Evolutionary conservation across 2,329 filamentous ascomycete genomes (phyloP), one percentile per base, ranked within the genome.

Genomic region (Neobulgaria alba): DNA sequence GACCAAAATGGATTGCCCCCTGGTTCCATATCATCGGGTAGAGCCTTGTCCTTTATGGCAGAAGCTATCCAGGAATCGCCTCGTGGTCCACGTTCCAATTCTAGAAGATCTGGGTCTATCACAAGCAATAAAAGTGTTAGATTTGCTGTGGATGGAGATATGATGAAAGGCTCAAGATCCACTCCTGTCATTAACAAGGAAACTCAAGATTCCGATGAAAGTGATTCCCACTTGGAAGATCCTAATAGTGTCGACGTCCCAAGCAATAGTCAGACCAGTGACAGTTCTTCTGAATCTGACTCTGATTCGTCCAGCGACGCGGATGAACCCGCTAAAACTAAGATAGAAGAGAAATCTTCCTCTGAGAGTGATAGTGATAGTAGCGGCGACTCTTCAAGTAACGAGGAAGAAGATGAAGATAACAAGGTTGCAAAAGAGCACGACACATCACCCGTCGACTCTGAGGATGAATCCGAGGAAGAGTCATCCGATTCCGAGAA

Each of bases 1-100:
- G 54, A 57, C 36, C 49, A 57, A 17, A 49, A 58, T 43, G 56
- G 59, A 7, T 40, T 60, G 3, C 56, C 57, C 16, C 33, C 49
- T 30, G 58, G 57, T 18, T 58, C 57, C 3, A 60, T 59, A 10
- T 34, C 29, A 8, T 52, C 51, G 17, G 55, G 57, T 15, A 57
- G 47, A 44, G 57, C 50, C 14, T 40, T 58, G 18, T 51, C 49
- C 10, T 46, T 49, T 16, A 58, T 57, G 51, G 52, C 52, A 21
- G 46, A 54, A 42, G 48, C 38, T 41, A 29, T 49, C 14, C 46
- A 46, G 36, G 47, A 17, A 34, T 52, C 45, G 2, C 39, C 54
- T 14, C 39, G 30, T 17, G 29, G 38, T n/a, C 32, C 9, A 8
- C 31, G 29, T 21, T 15, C 44, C 9, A 33, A 45, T 23, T 20